Conservation (phyloP, 768 basidiomycete genomes). For the Termitomyces sp. region DNA sequence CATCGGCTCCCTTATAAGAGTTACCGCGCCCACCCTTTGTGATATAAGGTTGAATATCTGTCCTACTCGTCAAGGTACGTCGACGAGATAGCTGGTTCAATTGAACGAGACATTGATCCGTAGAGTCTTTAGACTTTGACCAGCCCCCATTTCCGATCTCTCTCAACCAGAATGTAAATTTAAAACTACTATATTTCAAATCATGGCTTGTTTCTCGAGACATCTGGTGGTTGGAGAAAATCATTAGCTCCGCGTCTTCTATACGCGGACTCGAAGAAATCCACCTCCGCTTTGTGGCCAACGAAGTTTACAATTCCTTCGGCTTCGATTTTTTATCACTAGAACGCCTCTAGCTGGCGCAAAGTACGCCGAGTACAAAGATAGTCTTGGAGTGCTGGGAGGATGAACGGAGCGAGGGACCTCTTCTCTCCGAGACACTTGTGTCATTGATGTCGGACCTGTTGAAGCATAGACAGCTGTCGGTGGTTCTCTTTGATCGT, state of each 20-base stretch:
- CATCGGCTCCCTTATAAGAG: not conserved
- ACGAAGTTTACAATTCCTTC: not conserved
- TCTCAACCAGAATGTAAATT: not conserved
- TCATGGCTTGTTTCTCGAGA: not conserved
- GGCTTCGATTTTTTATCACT: not conserved
- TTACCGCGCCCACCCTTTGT: not conserved
- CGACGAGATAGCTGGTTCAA: not conserved
- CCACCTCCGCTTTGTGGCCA: not conserved
- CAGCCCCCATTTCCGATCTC: not conserved
- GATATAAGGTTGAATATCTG: not conserved
- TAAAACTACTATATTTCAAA: not conserved
- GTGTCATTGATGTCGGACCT: not conserved
- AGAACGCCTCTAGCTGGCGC: not conserved
- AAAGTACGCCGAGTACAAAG: not conserved
- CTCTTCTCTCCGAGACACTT: not conserved
- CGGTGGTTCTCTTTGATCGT: not conserved
- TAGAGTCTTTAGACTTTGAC: not conserved
- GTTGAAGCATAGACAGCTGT: not conserved
- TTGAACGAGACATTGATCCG: not conserved
- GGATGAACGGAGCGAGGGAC: not conserved
- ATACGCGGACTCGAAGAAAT: not conserved
- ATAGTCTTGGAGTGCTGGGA: not conserved
- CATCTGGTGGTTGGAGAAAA: not conserved
- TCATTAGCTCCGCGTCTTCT: not conserved
- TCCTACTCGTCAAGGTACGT: not conserved